These are phyloP conservation scores for Mollisiaceae sp. DNA, from an alignment of 2,329 filamentous ascomycete genomes.

Conservation along the genomic window DNA sequence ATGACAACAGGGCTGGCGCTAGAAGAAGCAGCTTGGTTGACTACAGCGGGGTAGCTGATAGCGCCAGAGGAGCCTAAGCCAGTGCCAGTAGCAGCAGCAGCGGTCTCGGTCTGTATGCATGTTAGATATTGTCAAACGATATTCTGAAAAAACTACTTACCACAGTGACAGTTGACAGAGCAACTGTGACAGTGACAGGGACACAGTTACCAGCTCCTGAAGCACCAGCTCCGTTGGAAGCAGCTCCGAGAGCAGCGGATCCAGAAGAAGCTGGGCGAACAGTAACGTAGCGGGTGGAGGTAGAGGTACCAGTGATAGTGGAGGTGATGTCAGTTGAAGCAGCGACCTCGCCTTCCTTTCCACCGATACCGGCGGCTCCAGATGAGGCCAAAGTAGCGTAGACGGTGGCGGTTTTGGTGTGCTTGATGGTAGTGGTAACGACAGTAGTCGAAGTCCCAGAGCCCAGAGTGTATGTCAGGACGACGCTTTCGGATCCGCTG, in stretches of 20 bases:
- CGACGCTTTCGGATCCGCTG: slow-evolving; percentile 22
- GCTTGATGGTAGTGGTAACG: slow-evolving; percentile 50
- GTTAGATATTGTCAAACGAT: slow-evolving; percentile 8
- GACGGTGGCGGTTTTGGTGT: slow-evolving; percentile 44
- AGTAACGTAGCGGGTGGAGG: slow-evolving; percentile 30
- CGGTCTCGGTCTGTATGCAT: slow-evolving; percentile 26
- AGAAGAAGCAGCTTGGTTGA: slow-evolving; percentile 16
- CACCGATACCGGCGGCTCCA: slow-evolving; percentile 14
- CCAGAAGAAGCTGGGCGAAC: slow-evolving; percentile 19
- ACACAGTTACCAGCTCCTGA: slow-evolving; percentile 25
- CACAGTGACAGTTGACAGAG: slow-evolving; percentile 38
- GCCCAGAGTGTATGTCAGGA: slow-evolving; percentile 49
- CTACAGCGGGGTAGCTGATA: slow-evolving; percentile 7
- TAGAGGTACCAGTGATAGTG: slow-evolving; percentile 27
- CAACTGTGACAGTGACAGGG: slow-evolving; percentile 40
- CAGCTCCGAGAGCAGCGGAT: slow-evolving; percentile 6
- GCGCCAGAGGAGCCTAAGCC: slow-evolving; percentile 15
- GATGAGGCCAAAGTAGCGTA: slow-evolving; percentile 32
- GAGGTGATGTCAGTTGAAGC: slow-evolving; percentile 16
- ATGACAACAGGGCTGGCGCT: slow-evolving; percentile 20
- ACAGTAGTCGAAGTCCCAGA: slow-evolving; percentile 50
- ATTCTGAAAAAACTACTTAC: slow-evolving; percentile 27
- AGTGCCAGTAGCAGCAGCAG: slow-evolving; percentile 16
- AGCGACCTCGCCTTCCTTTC: slow-evolving; percentile 2
- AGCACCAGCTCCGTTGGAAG: slow-evolving; percentile 10